Percentiles rank a stretch among this genome's conserved stretches.
Evolutionary conservation across 768 basidiomycete genomes (phyloP).

Genomic region (Roridomyces roridus): DNA sequence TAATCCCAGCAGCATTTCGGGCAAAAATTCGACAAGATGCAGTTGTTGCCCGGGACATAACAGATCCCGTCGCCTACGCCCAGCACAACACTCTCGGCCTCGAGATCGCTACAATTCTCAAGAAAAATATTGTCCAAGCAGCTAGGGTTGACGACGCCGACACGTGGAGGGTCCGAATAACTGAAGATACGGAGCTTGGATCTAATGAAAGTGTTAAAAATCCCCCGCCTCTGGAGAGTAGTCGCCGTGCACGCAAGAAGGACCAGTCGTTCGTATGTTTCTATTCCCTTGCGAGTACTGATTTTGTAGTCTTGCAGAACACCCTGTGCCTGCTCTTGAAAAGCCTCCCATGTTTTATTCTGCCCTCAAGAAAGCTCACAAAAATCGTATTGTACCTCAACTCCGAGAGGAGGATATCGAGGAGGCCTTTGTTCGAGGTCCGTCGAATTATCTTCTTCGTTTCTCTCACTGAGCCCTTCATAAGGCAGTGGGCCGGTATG

Average conservation of each 20-base stretch:
- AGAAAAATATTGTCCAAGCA: slow-evolving; percentile 89
- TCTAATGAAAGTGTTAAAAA: slow-evolving; percentile 81
- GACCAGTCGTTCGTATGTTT: slow-evolving; percentile 33
- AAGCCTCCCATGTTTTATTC: slow-evolving; percentile 59
- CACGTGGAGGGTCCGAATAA: slow-evolving; percentile 74
- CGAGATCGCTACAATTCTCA: slow-evolving; percentile 77
- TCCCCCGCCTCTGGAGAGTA: slow-evolving; percentile 54
- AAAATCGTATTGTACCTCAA: slow-evolving; percentile 66
- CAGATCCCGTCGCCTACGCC: slow-evolving; percentile 56
- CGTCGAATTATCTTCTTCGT: slow-evolving; percentile 20
- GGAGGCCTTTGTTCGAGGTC: slow-evolving; percentile 88
- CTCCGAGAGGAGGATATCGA: slow-evolving; percentile 83
- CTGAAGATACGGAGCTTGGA: slow-evolving; percentile 84
- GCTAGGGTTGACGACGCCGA: slow-evolving; percentile 46
- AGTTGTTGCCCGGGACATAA: slow-evolving; percentile 42
- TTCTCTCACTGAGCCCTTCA: background rate
- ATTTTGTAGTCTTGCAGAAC: slow-evolving; percentile 24
- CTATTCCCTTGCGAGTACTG: slow-evolving; percentile 19
- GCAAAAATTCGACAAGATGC: slow-evolving; percentile 70
- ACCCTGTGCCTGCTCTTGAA: slow-evolving; percentile 38
- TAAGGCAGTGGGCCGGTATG: slow-evolving; percentile 82
- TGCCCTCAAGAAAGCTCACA: slow-evolving; percentile 72
- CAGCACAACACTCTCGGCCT: slow-evolving; percentile 62
- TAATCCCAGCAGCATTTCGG: slow-evolving; percentile 65
- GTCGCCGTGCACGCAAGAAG: slow-evolving; percentile 52